Evolutionary conservation across 2,329 filamentous ascomycete species (phyloP), one percentile per base, ranked within the genome.

Genomic region (Epichloe gansuensis): DNA sequence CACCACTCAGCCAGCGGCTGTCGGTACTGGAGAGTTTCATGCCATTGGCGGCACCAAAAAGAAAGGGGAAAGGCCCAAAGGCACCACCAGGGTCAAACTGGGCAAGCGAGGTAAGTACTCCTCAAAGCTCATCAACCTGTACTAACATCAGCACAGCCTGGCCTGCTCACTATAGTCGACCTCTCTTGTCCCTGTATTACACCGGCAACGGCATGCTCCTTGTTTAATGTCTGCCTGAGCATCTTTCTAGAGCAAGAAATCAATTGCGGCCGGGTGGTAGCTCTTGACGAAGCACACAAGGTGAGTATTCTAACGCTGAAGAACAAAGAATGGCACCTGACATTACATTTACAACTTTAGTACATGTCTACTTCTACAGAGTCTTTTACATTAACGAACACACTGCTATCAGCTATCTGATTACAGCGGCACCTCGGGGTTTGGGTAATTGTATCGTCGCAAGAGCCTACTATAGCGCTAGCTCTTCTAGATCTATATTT

Each of bases 201-300:
- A 1, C 63, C 78, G 0, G 74, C 79, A 23, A 79, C 76, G 40
- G 84, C 83, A 0, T 89, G 85, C 60, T 71, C 77, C 0, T 68
- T 89, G 0, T 89, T 89, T 64, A 81, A 84, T 51, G 81, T 88
- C 43, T 82, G 78, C 17, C 68, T 89, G 5, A 73, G 73, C 1
- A 64, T 85, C 0, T 87, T 86, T 60, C 64, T 86, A 0, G 75
- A 82, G 51, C 69, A 76, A 45, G 65, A 73, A 0, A 56, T 64
- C 0, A 63, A 62, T 0, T 59, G 71, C 0, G 77, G 82, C 1
- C 74, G 79, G 8, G 70, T 88, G 40, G 66, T 89, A 13, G 83
- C 82, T 0, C 68, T 89, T 0, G 85, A 89, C 55, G 84, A 89
- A 60, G 85, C 85, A 0, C 85, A 90, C 60, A 88, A 49, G 27